Base-by-base conservation (phyloP, 805 yeast genomes). In the Wickerhamomyces ciferrii region DNA sequence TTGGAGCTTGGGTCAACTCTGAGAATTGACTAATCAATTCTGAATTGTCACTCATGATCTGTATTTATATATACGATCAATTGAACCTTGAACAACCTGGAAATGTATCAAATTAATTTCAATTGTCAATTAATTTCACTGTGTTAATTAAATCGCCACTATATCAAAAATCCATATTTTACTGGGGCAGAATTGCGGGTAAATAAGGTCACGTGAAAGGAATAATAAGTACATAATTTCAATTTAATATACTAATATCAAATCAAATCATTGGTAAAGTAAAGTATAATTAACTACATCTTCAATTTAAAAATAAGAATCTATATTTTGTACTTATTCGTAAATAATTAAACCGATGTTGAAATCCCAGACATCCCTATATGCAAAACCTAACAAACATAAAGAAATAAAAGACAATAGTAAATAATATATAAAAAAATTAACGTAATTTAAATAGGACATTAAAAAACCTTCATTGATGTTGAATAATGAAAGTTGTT, bases 311-410 rank as follows among this genome's bases (percentile, higher is more conserved):
- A 27, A 27, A 23, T 23, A 23, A 23, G 25, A 27, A 27, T 27
- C 36, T 32, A 32, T 17, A 37, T n/a, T 37, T 37, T 34, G n/a
- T 34, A 34, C 37, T 37, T n/a, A 37, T 20, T 37, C 39, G 39
- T 37, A 37, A n/a, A 37, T 35, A 35, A 39, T 39, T 39, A 47
- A 46, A 59, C 71, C 75, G 75, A 71, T 71, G 75, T 71, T 71
- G 75, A 71, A 68, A 68, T 68, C 74, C 74, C 71, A 65, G 57
- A 37, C 34, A 42, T 41, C 47, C 47, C 43, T 41, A 62, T 58
- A 57, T 53, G 53, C 58, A 55, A 53, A 59, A 54, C 56, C 55
- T 44, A 52, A 52, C 59, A 53, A 46, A 51, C 50, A 51, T 48
- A 48, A 46, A 41, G 43, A 46, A 43, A 39, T 31, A 49, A 47